Base-by-base conservation (phyloP, 345 rosid genomes). In the Erodium maritimum region DNA sequence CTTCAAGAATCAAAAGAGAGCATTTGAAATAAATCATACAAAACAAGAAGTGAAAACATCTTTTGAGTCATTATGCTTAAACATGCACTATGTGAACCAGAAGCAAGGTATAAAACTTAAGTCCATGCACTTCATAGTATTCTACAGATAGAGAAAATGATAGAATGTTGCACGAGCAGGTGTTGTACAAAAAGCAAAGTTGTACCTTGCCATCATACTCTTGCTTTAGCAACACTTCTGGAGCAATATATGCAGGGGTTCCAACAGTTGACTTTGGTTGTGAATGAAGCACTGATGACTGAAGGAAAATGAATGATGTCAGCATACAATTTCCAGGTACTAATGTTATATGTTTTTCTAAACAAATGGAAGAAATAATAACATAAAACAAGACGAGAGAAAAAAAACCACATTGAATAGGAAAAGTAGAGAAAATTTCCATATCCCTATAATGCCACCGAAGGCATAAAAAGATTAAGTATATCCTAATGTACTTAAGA, bases 201-300 rank as follows among this genome's bases (percentile, higher is more conserved):
- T 10, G 25, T 72, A 89, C 99, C 97, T 93, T 93, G 76, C 97
- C 97, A 71, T 93, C 97, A 37, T 93, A 93, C 66, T 87, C 90
- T 63, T 79, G 85, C 71, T 78, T 87, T 54, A 80, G 77, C n/a
- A 89, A 70, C 22, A 93, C 97, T 79, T 93, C 99, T 16, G 97
- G 96, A 61, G 99, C 99, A 19, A 89, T 93, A 63, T 87, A 89
- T 5, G 99, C 97, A 67, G 99, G 99, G 67, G 97, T 93, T 37
- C 99, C 99, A 17, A 93, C 97, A 5, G 96, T 93, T 50, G 99
- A 93, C 64, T 82, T 93, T 2, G 97, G 99, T 77, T 89, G 96
- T 9, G 97, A 93, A 73, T 89, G 97, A 50, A 89, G 90, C 70
- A 93, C 88, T 19, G 88, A 83, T 17, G 99, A 89, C 96, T 89